phyloP scores from a whole-genome alignment of 345 rosid genomes.

The Hibiscus trionum region DNA sequence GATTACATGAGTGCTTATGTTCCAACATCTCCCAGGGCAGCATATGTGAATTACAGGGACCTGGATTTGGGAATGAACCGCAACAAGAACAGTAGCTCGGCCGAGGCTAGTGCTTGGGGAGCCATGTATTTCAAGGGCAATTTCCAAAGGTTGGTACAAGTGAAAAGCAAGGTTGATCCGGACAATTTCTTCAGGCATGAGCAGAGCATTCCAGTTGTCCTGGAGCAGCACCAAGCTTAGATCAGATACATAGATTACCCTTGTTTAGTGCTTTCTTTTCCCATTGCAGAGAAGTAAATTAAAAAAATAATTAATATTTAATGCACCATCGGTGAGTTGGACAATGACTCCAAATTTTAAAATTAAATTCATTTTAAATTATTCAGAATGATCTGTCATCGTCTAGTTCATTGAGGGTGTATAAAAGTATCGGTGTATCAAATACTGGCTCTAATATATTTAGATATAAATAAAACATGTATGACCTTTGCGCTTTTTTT shows the following conservation, averaged over 20 bases:
- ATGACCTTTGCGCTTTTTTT: not conserved
- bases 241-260: not conserved
- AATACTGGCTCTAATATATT: not conserved
- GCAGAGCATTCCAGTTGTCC: slow-evolving; percentile 12
- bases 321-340: not conserved
- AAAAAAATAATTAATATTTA: not conserved
- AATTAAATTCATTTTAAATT: no score
- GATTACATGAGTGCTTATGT: slow-evolving; percentile 25
- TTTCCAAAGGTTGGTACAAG: slow-evolving; percentile 9
- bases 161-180: slow-evolving; percentile 12
- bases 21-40: slow-evolving; percentile 21
- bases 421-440: not conserved
- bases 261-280: not conserved
- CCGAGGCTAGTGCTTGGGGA: slow-evolving; percentile 22
- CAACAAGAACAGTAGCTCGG: not conserved
- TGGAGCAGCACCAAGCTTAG: not conserved
- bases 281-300: not conserved
- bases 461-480: not conserved
- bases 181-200: slow-evolving; percentile 13
- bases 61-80: slow-evolving; percentile 10
- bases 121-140: slow-evolving; percentile 16
- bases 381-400: no score
- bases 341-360: not conserved
- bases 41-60: not conserved
- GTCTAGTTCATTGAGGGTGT: not conserved